These are phyloP conservation scores for Tetrahymena elliotti DNA, from an alignment of 73 alveolate species.

Conservation along the genomic window DNA sequence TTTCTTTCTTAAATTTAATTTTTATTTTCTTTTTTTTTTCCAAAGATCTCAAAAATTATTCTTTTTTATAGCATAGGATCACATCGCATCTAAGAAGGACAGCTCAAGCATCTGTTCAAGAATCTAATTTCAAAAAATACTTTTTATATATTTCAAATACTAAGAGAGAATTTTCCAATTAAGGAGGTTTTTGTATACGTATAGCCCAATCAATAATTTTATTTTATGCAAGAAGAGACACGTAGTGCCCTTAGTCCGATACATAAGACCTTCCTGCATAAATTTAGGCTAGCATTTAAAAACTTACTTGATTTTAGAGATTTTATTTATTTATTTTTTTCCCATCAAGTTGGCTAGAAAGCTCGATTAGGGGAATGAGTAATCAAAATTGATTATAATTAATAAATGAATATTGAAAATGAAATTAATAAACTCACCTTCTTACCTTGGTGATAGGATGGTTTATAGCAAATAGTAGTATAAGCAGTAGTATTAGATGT, in stretches of 20 bases:
- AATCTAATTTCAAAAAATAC: not conserved
- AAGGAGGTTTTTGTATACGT: not conserved
- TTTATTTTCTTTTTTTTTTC: not conserved
- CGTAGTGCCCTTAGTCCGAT: not conserved
- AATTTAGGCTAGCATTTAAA: not conserved
- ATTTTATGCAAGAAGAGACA: not conserved
- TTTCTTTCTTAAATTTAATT: not conserved
- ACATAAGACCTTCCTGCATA: conserved; percentile 1
- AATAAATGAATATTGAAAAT: not conserved
- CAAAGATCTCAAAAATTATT: not conserved
- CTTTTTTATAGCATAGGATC: not conserved
- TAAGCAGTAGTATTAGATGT: not conserved
- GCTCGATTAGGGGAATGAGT: not conserved
- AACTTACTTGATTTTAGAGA: not conserved
- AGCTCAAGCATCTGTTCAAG: not conserved
- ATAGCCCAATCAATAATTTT: not conserved
- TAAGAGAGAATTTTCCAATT: not conserved
- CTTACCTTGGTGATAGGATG: not conserved
- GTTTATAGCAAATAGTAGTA: not conserved
- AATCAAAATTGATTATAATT: not conserved
- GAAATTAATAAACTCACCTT: not conserved
- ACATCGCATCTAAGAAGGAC: not conserved
- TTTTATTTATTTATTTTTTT: not conserved
- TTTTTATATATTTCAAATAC: not conserved
- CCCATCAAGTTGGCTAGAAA: not conserved